Percentiles rank a stretch among this genome's conserved stretches.
These are phyloP conservation scores for Phaeosphaeria sp. DNA, from an alignment of 2,329 filamentous ascomycete species.

Conservation along the genomic window DNA sequence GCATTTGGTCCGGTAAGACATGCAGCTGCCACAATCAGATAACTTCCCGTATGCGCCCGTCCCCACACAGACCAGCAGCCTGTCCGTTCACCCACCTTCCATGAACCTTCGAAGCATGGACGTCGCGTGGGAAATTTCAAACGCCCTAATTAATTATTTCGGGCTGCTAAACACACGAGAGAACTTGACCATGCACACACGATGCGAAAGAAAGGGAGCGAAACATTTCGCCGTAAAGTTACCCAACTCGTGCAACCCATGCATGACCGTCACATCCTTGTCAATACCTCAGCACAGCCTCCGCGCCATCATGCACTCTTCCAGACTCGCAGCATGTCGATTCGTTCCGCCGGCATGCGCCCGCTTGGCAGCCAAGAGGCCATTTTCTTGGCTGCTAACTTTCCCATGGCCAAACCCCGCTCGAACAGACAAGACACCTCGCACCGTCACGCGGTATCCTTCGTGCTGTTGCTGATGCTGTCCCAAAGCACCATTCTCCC, in stretches of 20 bases:
- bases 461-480: not conserved
- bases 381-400: not conserved
- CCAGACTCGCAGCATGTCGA: slow-evolving; percentile 17
- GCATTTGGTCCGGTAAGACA: slow-evolving; percentile 23
- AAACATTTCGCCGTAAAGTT: not conserved
- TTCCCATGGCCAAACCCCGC: slow-evolving; percentile 18
- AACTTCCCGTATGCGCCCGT: slow-evolving; percentile 11
- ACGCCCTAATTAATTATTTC: slow-evolving; percentile 8
- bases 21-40: slow-evolving; percentile 14
- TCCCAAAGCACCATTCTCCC: slow-evolving; percentile 4
- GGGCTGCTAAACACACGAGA: slow-evolving; percentile 3
- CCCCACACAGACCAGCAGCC: slow-evolving; percentile 18
- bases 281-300: slow-evolving; percentile 35
- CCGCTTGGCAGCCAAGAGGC: slow-evolving; percentile 1
- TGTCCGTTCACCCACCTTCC: slow-evolving; percentile 11
- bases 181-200: not conserved
- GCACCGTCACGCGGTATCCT: not conserved
- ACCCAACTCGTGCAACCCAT: slow-evolving; percentile 21
- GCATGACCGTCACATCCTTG: slow-evolving; percentile 14
- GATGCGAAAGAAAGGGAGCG: not conserved
- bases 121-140: slow-evolving; percentile 1
- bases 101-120: not conserved
- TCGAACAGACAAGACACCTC: slow-evolving; percentile 3
- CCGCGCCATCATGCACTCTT: slow-evolving; percentile 38
- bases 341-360: slow-evolving; percentile 28